A percentile compares a stretch with the other conserved stretches of the same genome.
phyloP scores from a whole-genome alignment of 805 yeast genomes.

The Starmerella stigmatis region DNA sequence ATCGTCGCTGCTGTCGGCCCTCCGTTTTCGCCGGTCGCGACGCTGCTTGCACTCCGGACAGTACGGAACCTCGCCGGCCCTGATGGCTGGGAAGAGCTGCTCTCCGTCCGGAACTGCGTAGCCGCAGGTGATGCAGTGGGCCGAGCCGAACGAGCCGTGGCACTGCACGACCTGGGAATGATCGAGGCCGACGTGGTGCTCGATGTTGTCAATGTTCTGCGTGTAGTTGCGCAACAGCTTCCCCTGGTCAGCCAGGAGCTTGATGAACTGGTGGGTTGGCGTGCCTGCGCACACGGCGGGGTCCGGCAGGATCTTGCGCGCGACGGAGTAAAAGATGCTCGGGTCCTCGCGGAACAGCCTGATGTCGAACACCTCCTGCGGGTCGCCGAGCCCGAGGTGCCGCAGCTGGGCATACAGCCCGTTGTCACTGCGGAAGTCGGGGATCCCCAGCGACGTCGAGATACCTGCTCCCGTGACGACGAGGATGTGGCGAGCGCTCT shows the following conservation, averaged over 20 bases:
- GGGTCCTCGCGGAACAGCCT: conserved; percentile 67
- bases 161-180: conserved; percentile 69
- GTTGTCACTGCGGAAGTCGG: conserved; percentile 81
- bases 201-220: conserved; percentile 82
- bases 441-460: conserved; percentile 80
- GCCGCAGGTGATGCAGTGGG: conserved; percentile 71
- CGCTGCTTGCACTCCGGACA: conserved; percentile 51
- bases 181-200: conserved; percentile 64
- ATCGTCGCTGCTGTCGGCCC: conserved; percentile 31
- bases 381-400: conserved; percentile 64
- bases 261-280: conserved; percentile 74
- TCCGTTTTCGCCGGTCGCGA: not conserved
- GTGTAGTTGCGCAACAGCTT: conserved; percentile 77
- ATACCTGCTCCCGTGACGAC: conserved; percentile 91
- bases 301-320: conserved; percentile 75
- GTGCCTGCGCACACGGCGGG: conserved; percentile 39
- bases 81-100: conserved; percentile 48
- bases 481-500: conserved; percentile 49
- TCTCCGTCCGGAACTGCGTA: conserved; percentile 52
- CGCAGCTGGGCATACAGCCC: conserved; percentile 69
- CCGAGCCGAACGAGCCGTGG: conserved; percentile 85
- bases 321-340: conserved; percentile 70
- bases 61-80: conserved; percentile 50
- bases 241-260: conserved; percentile 59
- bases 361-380: conserved; percentile 80